Percentiles rank a stretch among this genome's conserved stretches.
Evolutionary conservation across 306 rosid genomes (phyloP).

Genomic region (Astragalus membranaceus): DNA sequence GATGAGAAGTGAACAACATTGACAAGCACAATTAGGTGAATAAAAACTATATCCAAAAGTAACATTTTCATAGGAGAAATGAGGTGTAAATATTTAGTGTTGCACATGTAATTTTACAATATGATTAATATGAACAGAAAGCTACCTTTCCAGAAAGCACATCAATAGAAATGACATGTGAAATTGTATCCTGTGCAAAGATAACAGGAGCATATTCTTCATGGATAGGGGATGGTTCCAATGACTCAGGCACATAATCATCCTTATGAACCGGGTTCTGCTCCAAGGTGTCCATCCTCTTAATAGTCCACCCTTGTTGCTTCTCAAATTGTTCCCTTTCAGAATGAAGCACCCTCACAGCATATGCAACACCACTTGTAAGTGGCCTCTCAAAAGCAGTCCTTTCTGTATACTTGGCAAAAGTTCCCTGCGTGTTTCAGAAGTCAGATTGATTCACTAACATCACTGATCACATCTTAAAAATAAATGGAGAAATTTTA

Average conservation of each 20-base stretch:
- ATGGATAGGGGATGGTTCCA: slow-evolving; percentile 68
- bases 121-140: slow-evolving; percentile 12
- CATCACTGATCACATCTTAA: not conserved
- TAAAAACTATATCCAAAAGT: not conserved
- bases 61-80: not conserved
- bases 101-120: not conserved
- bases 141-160: slow-evolving; percentile 80
- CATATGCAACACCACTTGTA: slow-evolving; percentile 98
- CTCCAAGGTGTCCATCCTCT: slow-evolving; percentile 80
- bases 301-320: slow-evolving; percentile 97
- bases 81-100: not conserved
- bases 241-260: slow-evolving; percentile 59
- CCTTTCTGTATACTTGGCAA: slow-evolving; percentile 91
- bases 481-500: not conserved
- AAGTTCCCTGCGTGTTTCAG: slow-evolving; percentile 50
- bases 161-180: slow-evolving; percentile 83
- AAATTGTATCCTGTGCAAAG: slow-evolving; percentile 91
- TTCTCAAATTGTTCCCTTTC: slow-evolving; percentile 91
- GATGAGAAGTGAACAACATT: slow-evolving; percentile 16
- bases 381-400: slow-evolving; percentile 99
- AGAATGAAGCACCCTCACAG: slow-evolving; percentile 92
- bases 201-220: slow-evolving; percentile 99
- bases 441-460: slow-evolving; percentile 34
- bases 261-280: slow-evolving; percentile 74
- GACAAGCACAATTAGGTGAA: not conserved